These are phyloP conservation scores for Malassezia sympodialis DNA, from an alignment of 1,284 basidiomycete genomes.

Conservation along the genomic window DNA sequence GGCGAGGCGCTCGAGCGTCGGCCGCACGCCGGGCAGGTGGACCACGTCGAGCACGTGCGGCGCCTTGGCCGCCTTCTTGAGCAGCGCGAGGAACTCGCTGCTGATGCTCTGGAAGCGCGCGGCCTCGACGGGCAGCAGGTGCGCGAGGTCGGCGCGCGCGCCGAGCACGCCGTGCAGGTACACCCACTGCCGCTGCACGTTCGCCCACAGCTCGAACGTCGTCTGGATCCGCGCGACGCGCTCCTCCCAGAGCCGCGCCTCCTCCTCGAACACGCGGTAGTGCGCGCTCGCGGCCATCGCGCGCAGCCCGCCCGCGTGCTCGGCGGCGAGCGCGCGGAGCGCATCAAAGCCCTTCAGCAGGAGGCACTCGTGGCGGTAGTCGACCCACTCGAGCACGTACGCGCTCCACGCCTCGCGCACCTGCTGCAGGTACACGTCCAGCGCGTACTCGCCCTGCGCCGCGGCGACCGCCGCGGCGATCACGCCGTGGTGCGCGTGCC, in stretches of 20 bases:
- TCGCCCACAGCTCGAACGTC: slow-evolving; percentile 97
- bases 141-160: slow-evolving; percentile 73
- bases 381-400: slow-evolving; percentile 89
- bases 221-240: slow-evolving; percentile 52
- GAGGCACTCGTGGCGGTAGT: slow-evolving; percentile 97
- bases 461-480: slow-evolving; percentile 93
- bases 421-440: slow-evolving; percentile 52
- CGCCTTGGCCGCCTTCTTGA: slow-evolving; percentile 99
- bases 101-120: slow-evolving; percentile 98
- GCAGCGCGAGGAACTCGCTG: slow-evolving; percentile 90
- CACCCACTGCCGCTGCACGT: slow-evolving; percentile 99
- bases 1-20: slow-evolving; percentile 88
- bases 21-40: slow-evolving; percentile 90
- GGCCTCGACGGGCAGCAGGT: slow-evolving; percentile 91
- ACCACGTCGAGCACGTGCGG: slow-evolving; percentile 94
- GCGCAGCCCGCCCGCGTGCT: slow-evolving; percentile 80
- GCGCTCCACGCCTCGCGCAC: slow-evolving; percentile 92
- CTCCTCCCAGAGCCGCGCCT: slow-evolving; percentile 50
- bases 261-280: slow-evolving; percentile 50
- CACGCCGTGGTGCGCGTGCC: slow-evolving; percentile 77
- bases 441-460: slow-evolving; percentile 76
- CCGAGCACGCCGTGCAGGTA: slow-evolving; percentile 98
- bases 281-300: slow-evolving; percentile 61
- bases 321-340: slow-evolving; percentile 51
- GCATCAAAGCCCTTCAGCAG: slow-evolving; percentile 90